Percentiles rank a stretch among this genome's conserved stretches.
Evolutionary conservation across 352 stramenopile genomes (phyloP).

Genomic region (Phytophthora rubi): DNA sequence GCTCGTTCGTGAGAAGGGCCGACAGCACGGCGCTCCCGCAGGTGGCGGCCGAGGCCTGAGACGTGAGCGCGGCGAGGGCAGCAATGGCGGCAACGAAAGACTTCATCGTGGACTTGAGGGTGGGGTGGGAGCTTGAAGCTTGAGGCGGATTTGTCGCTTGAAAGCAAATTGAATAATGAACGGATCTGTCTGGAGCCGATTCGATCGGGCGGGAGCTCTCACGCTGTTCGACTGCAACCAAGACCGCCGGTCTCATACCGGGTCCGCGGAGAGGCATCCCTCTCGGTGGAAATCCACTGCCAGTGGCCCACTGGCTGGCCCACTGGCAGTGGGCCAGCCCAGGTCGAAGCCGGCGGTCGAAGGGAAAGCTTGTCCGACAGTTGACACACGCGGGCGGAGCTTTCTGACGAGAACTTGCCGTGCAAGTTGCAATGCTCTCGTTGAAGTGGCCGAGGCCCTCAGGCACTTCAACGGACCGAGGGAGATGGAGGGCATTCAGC

Average conservation of each 20-base stretch:
- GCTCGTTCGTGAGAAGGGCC: constrained; percentile 32
- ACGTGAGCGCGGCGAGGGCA: constrained; percentile 24
- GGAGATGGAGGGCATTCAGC: constrained; percentile 20
- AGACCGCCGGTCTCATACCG: not conserved
- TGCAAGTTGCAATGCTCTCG: constrained; percentile 19
- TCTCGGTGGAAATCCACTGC: too few species aligned
- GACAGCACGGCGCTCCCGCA: constrained; percentile 22
- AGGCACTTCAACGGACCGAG: not conserved
- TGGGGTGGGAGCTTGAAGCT: constrained; percentile 23
- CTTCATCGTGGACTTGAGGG: constrained; percentile 35
- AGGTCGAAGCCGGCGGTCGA: not conserved
- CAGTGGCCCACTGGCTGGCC: too few species aligned
- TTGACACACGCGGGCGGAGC: constrained; percentile 12
- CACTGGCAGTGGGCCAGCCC: not conserved
- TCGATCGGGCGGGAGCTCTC: constrained; percentile 24
- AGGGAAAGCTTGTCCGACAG: not conserved
- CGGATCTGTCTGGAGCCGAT: constrained; percentile 23
- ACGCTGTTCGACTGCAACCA: constrained; percentile 30
- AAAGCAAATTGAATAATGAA: constrained; percentile 45
- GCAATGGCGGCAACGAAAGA: constrained; percentile 31
- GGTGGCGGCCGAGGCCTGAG: constrained; percentile 22
- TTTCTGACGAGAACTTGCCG: constrained; percentile 26
- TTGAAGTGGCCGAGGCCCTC: constrained; percentile 13
- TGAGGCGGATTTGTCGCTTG: constrained; percentile 39
- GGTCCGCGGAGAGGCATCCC: too few species aligned